Evolutionary conservation across 257 asterid genomes (phyloP).

Genomic region (Salvia splendens): DNA sequence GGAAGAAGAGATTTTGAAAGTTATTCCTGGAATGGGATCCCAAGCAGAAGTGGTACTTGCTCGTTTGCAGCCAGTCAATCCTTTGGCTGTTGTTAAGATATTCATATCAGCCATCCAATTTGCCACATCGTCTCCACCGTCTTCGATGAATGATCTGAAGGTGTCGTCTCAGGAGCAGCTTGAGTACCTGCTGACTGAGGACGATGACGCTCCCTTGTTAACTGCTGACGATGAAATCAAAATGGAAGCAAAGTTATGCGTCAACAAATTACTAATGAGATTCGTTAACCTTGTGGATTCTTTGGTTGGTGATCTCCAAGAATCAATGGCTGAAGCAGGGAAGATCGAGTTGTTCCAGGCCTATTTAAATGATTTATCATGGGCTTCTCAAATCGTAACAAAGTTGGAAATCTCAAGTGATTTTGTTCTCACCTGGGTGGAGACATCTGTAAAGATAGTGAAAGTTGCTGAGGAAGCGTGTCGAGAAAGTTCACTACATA

Average conservation of each 20-base stretch:
- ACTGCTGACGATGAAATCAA: constrained; percentile 56
- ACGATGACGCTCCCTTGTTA: constrained; percentile 78
- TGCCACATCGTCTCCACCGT: constrained; percentile 69
- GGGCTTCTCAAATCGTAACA: constrained; percentile 71
- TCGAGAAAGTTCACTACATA: constrained; percentile 30
- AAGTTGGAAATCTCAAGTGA: constrained; percentile 62
- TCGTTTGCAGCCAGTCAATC: constrained; percentile 76
- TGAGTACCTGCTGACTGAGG: constrained; percentile 87
- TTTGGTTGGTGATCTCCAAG: constrained; percentile 43
- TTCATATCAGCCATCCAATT: constrained; percentile 67
- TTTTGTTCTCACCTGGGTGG: constrained; percentile 64
- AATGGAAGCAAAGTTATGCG: constrained; percentile 51
- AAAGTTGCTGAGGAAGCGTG: constrained; percentile 42
- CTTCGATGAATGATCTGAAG: constrained; percentile 62
- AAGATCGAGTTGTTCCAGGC: constrained; percentile 43
- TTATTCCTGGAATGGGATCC: constrained; percentile 71
- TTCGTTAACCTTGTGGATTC: constrained; percentile 51
- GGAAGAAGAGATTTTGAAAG: constrained; percentile 83
- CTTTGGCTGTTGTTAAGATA: constrained; percentile 46
- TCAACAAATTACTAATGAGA: constrained; percentile 45
- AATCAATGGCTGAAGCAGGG: constrained; percentile 38
- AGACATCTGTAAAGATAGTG: constrained; percentile 49
- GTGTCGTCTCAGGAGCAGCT: constrained; percentile 85
- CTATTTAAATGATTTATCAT: constrained; percentile 56
- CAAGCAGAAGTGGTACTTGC: constrained; percentile 64